These are phyloP conservation scores for Cordia subcordata DNA, from an alignment of 257 asterid genomes.

Conservation along the genomic window DNA sequence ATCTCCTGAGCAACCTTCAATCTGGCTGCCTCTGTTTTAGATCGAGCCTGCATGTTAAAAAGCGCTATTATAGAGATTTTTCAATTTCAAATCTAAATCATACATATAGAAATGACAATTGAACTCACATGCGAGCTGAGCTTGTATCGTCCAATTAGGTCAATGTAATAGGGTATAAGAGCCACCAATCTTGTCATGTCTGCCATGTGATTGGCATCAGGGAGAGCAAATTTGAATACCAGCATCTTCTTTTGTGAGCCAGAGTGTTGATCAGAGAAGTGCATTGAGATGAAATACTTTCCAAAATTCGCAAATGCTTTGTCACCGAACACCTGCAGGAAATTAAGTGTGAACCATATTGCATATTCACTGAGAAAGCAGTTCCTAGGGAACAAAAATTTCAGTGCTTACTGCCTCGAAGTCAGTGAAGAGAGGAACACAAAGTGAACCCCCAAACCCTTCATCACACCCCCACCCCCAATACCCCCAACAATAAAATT, in stretches of 20 bases:
- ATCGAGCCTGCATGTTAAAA: slow-evolving; percentile 53
- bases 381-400: not conserved
- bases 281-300: slow-evolving; percentile 87
- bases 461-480: no score
- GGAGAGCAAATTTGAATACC: slow-evolving; percentile 86
- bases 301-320: slow-evolving; percentile 80
- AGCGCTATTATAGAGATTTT: slow-evolving; percentile 10
- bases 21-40: slow-evolving; percentile 84
- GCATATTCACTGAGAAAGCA: not conserved
- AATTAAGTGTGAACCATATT: not conserved
- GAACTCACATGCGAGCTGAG: slow-evolving; percentile 75
- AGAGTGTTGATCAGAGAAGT: slow-evolving; percentile 71
- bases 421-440: no score
- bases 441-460: no score
- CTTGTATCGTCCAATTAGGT: slow-evolving; percentile 82
- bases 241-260: slow-evolving; percentile 83
- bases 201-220: slow-evolving; percentile 62
- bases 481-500: no score
- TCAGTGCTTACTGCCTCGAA: no score
- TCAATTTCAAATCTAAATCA: not conserved
- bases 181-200: slow-evolving; percentile 94
- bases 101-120: not conserved
- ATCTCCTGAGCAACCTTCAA: slow-evolving; percentile 75
- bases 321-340: slow-evolving; percentile 76
- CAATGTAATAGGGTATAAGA: slow-evolving; percentile 90